A percentile compares a stretch with the other conserved stretches of the same genome.
phyloP scores from a whole-genome alignment of 768 basidiomycete genomes.

The Hebeloma cylindrosporum region DNA sequence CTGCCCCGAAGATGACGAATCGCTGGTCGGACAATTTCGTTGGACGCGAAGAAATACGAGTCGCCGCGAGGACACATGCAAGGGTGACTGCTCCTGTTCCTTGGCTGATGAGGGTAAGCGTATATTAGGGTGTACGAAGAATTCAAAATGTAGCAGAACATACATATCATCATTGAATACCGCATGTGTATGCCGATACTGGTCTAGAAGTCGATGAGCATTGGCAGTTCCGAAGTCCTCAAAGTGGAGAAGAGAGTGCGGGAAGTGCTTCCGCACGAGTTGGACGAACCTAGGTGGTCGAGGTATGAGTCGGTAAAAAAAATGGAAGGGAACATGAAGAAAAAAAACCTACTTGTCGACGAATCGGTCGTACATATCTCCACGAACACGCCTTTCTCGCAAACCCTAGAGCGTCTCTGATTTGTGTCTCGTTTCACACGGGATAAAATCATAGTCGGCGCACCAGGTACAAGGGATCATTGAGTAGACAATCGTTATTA shows the following conservation, averaged over 20 bases:
- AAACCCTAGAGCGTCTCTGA: conserved; percentile 61
- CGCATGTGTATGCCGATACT: conserved; percentile 61
- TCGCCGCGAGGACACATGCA: conserved; percentile 65
- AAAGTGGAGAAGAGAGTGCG: conserved; percentile 70
- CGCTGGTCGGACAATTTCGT: conserved; percentile 64
- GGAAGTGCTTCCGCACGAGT: conserved; percentile 70
- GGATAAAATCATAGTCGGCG: no score
- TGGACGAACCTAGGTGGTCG: conserved; percentile 80
- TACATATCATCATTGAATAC: conserved; percentile 89
- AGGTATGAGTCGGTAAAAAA: neutral
- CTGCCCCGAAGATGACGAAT: conserved; percentile 77
- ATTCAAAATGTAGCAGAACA: conserved; percentile 1
- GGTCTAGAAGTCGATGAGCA: conserved; percentile 64
- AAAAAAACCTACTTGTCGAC: conserved; percentile 59
- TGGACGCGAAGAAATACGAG: conserved; percentile 50
- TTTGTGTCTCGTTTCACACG: no score
- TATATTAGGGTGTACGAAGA: neutral
- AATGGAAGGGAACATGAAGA: neutral
- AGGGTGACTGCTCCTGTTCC: conserved; percentile 78
- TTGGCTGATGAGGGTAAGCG: conserved; percentile 42
- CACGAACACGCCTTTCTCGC: conserved; percentile 65
- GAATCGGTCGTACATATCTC: conserved; percentile 74
- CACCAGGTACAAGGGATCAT: conserved; percentile 68
- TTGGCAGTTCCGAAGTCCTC: conserved; percentile 85
- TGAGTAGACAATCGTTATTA: conserved; percentile 60